These are phyloP conservation scores for Trapa bicornis DNA, from an alignment of 345 rosid genomes.

Conservation along the genomic window DNA sequence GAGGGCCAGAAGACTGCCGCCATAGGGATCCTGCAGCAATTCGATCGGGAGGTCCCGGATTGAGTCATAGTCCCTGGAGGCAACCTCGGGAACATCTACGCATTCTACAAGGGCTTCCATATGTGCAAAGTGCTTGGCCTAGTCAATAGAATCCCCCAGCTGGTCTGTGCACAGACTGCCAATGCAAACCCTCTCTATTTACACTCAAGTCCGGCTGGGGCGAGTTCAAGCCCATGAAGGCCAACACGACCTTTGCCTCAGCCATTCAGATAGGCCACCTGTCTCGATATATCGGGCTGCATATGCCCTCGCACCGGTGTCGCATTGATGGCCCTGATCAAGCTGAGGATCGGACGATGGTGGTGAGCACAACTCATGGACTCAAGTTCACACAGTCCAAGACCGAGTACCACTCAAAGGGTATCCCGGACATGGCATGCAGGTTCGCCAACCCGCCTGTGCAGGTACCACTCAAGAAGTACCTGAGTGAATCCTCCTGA, in stretches of 20 bases:
- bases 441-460: constrained; percentile 65
- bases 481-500: constrained; percentile 20
- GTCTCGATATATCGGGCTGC: constrained; percentile 91
- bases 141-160: constrained; percentile 62
- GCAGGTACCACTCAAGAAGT: constrained; percentile 54
- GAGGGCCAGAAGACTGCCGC: constrained; percentile 96
- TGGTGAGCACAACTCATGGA: constrained; percentile 92
- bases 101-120: constrained; percentile 78
- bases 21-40: constrained; percentile 82
- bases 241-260: constrained; percentile 66
- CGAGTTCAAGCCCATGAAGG: constrained; percentile 58
- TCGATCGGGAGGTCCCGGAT: constrained; percentile 84
- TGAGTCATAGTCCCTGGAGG: constrained; percentile 96
- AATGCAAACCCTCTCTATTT: constrained; percentile 87
- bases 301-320: constrained; percentile 85
- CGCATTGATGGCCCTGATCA: constrained; percentile 64
- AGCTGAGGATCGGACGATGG: constrained; percentile 75
- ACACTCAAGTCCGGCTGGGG: constrained; percentile 73
- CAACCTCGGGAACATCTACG: constrained; percentile 78
- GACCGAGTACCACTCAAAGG: constrained; percentile 68
- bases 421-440: constrained; percentile 70
- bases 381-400: constrained; percentile 79
- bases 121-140: constrained; percentile 80
- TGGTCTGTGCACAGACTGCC: constrained; percentile 89
- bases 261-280: constrained; percentile 87